Base-by-base conservation (phyloP, 176 grass and related monocot genomes). In the Tuctoria greenei region DNA sequence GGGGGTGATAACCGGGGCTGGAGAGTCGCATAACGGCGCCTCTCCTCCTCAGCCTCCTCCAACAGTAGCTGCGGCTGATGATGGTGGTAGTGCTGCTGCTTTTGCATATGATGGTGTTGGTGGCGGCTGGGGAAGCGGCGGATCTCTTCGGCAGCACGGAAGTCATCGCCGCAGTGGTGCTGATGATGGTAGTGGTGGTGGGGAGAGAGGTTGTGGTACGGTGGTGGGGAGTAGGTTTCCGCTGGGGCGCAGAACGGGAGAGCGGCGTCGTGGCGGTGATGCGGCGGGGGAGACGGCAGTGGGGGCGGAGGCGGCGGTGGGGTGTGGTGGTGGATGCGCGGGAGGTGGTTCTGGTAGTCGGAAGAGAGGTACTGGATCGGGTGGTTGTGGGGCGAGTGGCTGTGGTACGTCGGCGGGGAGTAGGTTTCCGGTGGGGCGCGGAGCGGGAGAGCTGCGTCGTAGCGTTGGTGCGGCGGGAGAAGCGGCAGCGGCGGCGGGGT, bases 191-290 rank as follows among this genome's bases (percentile, higher is more conserved):
- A 71, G 34, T 42, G 62, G 69, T 54, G 76, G 35, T 15, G 75
- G 62, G 82, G 83, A 71, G 71, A 68, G 23, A 49, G 62, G 72
- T 54, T 20, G 69, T 76, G 72, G 54, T 77, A 81, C 11, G 62
- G 41, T 37, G 74, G 78, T 77, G 72, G 42, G 80, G 64, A 69
- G 84, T 85, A 82, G 14, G 20, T 23, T 45, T 81, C 79, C 54
- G 77, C 69, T 26, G 66, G 77, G 16, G 71, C 38, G 42, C 38
- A 80, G 68, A 83, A 63, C 67, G 69, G 43, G 34, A 67, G 8
- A 1, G 56, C 44, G 9, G 62, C 63, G 12, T 88, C 86, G 81
- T 78, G 67, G 36, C 81, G 58, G 21, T 31, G 31, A 3, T 31
- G 31, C 31, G 31, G 31, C 31, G 31, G 31, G n/a, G n/a, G n/a